phyloP scores from a whole-genome alignment of 495 filamentous ascomycete species.

The Hyaloscypha variabilis region DNA sequence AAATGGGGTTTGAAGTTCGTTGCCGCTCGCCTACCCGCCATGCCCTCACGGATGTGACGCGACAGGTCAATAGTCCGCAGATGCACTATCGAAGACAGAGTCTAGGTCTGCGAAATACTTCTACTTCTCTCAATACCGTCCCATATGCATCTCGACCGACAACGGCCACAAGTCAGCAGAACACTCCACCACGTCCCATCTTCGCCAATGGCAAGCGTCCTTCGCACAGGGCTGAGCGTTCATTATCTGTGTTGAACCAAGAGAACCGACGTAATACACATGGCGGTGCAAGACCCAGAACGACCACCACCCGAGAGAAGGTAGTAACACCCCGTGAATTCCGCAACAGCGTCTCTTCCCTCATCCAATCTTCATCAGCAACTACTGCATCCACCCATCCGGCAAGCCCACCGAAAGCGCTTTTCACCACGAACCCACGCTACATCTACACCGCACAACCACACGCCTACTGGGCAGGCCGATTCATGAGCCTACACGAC shows the following conservation, averaged over 20 bases:
- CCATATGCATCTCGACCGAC: background rate
- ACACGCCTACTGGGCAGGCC: conserved; percentile 2
- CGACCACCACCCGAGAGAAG: background rate
- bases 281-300: background rate
- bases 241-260: background rate
- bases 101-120: background rate
- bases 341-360: background rate
- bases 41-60: background rate
- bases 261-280: background rate
- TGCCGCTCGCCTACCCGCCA: background rate
- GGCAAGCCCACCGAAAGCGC: background rate
- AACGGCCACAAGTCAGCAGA: background rate
- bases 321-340: background rate
- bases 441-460: background rate
- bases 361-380: background rate
- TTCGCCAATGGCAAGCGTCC: conserved; percentile 1
- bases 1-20: background rate
- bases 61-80: background rate
- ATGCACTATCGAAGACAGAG: background rate
- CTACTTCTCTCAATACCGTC: background rate
- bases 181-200: background rate
- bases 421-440: background rate
- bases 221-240: background rate
- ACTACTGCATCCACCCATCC: background rate
- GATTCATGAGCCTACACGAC: background rate